Base-by-base conservation (phyloP, 768 basidiomycete genomes). In the Hygrocybe punicea region DNA sequence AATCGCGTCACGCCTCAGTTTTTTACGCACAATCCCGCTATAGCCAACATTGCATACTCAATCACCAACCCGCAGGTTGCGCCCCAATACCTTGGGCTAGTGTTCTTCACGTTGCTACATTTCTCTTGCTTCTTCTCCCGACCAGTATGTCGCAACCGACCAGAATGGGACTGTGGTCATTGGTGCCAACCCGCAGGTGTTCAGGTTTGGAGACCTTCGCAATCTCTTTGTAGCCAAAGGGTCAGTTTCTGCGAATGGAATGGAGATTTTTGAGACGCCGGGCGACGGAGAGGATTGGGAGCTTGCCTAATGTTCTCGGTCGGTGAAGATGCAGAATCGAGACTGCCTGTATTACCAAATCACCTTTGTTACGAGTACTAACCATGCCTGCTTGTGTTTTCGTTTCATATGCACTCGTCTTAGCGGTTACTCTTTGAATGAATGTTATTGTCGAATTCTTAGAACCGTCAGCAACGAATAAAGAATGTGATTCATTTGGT, bases 51-150 rank as follows among this genome's bases (percentile, higher is more conserved):
- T 6, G 45, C 45, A 13, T 47, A 19, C 21, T 47, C 45, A 6
- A 7, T 47, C 45, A 21, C 4, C n/a, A 23, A 47, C 23, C 7
- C 45, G 6, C n/a, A 47, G 21, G 16, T n/a, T 13, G 45, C 45
- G 17, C 3, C 45, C 17, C 17, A 47, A 17, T 23, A 47, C 17
- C 45, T 47, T 17, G 45, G 45, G 5, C n/a, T 3, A 13, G 45
- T 47, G 45, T 47, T 47, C 21, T 47, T 47, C 45, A 47, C 45
- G 11, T 21, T 47, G 45, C 45, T 47, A 47, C 45, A 47, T 47
- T 17, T 47, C 45, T 2, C 45, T 47, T 23, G 45, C 21, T 6
- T 47, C 45, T 23, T n/a, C n/a, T 17, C 14, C 14, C n/a, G n/a
- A n/a, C 44, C 14, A 19, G 10, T 45, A 45, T 19, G 44, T 45